A percentile compares a stretch with the other conserved stretches of the same genome.
Conservation (phyloP, 768 basidiomycete genomes). For the Dioszegia aurantiaca region DNA sequence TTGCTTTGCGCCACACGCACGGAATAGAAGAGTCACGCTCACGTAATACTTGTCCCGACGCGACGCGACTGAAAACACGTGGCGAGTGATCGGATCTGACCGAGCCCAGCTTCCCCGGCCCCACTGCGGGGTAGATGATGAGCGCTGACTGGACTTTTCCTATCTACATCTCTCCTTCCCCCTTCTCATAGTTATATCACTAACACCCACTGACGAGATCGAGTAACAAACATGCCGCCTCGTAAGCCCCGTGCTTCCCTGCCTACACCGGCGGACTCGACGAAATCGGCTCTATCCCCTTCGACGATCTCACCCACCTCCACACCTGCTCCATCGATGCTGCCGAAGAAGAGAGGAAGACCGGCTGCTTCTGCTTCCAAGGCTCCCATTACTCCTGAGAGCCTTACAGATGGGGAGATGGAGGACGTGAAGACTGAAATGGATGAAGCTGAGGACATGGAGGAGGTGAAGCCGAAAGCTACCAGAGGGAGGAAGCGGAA, state of each 20-base stretch:
- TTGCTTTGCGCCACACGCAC: no score
- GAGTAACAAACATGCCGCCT: slow-evolving; percentile 30
- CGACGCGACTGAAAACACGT: no score
- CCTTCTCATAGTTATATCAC: not conserved
- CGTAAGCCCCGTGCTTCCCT: slow-evolving; percentile 24
- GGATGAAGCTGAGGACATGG: slow-evolving; percentile 10
- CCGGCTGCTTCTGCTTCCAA: not conserved
- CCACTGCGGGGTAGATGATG: no score
- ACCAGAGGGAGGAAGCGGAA: slow-evolving; percentile 27
- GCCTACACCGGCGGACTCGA: slow-evolving; percentile 34
- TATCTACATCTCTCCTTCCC: not conserved
- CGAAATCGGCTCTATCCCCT: slow-evolving; percentile 11
- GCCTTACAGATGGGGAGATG: slow-evolving; percentile 23
- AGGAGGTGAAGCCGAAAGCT: slow-evolving; percentile 6
- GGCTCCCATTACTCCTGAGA: slow-evolving; percentile 34
- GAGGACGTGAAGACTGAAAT: slow-evolving; percentile 14
- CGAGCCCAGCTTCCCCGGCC: no score
- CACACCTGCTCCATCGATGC: slow-evolving; percentile 16
- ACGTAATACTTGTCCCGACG: no score
- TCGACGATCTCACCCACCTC: slow-evolving; percentile 14
- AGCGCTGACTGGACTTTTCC: slow-evolving; percentile 9
- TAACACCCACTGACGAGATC: not conserved
- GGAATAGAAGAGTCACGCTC: no score
- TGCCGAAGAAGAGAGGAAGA: not conserved
- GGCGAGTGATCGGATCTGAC: no score